Evolutionary conservation across 2,329 filamentous ascomycete genomes (phyloP).

Genomic region (Blastomyces parvus): DNA sequence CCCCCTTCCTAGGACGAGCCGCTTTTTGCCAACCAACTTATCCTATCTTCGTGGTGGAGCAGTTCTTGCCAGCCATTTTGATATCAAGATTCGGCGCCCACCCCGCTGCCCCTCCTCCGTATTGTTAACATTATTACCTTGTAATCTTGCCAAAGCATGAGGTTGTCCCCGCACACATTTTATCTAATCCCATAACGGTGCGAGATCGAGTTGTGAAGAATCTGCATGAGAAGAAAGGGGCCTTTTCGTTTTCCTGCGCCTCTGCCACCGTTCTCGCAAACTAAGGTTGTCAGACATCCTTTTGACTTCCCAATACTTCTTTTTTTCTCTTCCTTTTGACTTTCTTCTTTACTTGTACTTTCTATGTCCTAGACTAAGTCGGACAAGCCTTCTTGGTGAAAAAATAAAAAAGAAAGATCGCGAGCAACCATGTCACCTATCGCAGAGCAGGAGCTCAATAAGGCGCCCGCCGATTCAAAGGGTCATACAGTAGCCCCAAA

Average conservation of each 20-base stretch:
- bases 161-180: not conserved
- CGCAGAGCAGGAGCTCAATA: not conserved
- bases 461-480: not conserved
- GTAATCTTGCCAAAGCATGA: not conserved
- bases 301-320: not conserved
- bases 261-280: not conserved
- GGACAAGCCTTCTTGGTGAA: not conserved
- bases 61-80: not conserved
- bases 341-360: not conserved
- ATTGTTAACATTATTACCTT: not conserved
- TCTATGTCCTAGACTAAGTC: not conserved
- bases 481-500: not conserved
- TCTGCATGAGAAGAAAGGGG: not conserved
- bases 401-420: not conserved
- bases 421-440: not conserved
- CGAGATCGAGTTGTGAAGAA: not conserved
- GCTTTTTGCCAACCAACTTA: not conserved
- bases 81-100: not conserved
- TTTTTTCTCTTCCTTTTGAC: not conserved
- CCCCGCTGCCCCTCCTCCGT: not conserved
- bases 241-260: not conserved
- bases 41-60: not conserved
- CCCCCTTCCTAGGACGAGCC: not conserved
- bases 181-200: not conserved
- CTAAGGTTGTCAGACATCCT: not conserved